Percentiles rank a stretch among this genome's conserved stretches.
These are phyloP conservation scores for Kwoniella sp. DNA, from an alignment of 768 basidiomycete genomes.

Conservation along the genomic window DNA sequence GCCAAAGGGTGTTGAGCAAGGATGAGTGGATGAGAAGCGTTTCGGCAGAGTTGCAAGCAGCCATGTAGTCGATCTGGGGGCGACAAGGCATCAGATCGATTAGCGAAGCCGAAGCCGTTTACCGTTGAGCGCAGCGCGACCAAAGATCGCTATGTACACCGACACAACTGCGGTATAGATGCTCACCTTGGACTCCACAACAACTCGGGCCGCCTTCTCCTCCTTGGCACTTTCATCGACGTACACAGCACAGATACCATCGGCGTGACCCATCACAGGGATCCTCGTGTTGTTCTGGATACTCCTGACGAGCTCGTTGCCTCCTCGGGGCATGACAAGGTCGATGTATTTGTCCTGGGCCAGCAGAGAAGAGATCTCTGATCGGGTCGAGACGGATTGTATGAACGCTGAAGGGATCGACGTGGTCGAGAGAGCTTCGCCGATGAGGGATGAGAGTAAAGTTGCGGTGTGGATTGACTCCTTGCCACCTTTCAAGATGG, in stretches of 20 bases:
- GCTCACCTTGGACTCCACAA: conserved; percentile 85
- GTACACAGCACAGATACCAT: conserved; percentile 89
- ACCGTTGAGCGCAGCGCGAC: no score
- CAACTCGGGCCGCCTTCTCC: conserved; percentile 78
- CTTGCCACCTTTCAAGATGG: conserved; percentile 96
- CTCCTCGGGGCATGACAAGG: conserved; percentile 93
- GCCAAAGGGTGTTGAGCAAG: conserved; percentile 76
- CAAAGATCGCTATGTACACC: no score
- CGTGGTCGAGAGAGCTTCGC: conserved; percentile 72
- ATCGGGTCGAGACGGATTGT: conserved; percentile 86
- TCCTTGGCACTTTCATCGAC: conserved; percentile 78
- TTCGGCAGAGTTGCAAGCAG: conserved; percentile 92
- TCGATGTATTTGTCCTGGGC: conserved; percentile 90
- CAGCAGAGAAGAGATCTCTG: conserved; percentile 84
- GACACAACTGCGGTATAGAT: background rate
- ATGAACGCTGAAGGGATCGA: conserved; percentile 77
- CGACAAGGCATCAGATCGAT: no score
- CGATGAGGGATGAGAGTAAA: conserved; percentile 77
- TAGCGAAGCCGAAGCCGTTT: no score
- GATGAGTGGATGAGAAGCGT: conserved; percentile 82
- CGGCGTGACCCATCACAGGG: conserved; percentile 98
- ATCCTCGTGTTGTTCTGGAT: conserved; percentile 91
- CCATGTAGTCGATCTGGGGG: conserved; percentile 81
- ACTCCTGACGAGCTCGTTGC: conserved; percentile 80
- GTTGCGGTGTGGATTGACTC: conserved; percentile 82